Base-by-base conservation (phyloP, 2,329 filamentous ascomycete species). In the Colletotrichum theobromicola region DNA sequence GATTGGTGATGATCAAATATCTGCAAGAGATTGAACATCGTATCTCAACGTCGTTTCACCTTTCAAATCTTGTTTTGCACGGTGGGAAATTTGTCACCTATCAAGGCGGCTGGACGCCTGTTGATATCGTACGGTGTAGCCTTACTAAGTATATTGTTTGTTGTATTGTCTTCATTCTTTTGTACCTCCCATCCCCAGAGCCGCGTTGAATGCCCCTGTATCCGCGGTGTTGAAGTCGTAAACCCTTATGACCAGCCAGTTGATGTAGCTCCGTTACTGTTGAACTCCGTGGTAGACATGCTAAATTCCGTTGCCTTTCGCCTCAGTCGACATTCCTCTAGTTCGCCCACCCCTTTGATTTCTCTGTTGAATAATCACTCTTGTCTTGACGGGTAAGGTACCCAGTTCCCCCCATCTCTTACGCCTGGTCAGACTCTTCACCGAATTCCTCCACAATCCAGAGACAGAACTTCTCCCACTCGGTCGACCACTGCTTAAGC, bases 391-490 rank as follows among this genome's bases (percentile, higher is more conserved):
- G 35, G 16, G 18, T 60, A 18, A 60, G n/a, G 26, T 21, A 30
- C 26, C 57, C 24, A 26, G 32, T n/a, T n/a, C 13, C 15, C 35
- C 26, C 30, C 42, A 21, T 26, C 34, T 42, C 30, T 30, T 63
- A 73, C 18, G 64, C 80, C 13, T 83, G 82, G 37, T 81, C 84
- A 57, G 89, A 95, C 83, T 95, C 91, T 2, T 85, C 84, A 24
- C 83, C 85, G 75, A 89, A 96, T 83, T 96, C 93, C 70, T 91
- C 87, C 15, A 96, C 93, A 57, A 98, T 87, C 94, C 94, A 97
- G 71, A 94, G 88, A 81, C 94, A 97, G 81, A 95, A 98, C 79
- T 90, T 88, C 86, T 98, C 95, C 90, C 95, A 97, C 77, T 93
- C 90, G 58, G 89, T 84, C 37, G 89, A 89, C 94, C 94, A 97